Evolutionary conservation across 371 early-diverging fungal species (phyloP).

Genomic region (Funneliformis caledonium): DNA sequence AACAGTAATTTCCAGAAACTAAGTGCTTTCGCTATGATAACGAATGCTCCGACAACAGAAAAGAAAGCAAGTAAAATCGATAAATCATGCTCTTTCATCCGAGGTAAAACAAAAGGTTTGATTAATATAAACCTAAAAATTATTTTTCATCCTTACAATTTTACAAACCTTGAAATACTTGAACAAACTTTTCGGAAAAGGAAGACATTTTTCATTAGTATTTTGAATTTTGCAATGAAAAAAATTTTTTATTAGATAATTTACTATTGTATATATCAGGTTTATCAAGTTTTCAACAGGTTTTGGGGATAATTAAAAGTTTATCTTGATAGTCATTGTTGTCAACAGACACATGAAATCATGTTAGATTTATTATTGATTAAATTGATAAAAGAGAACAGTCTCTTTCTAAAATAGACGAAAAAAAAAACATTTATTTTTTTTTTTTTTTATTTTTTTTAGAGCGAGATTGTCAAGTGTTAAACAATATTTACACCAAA

Average conservation of each 20-base stretch:
- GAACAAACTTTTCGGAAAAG: background rate
- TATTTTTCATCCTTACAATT: too few species aligned
- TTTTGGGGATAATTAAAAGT: background rate
- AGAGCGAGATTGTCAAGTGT: too few species aligned
- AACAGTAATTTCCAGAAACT: conserved; percentile 25
- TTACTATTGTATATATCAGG: too few species aligned
- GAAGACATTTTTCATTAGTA: background rate
- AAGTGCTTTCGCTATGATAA: background rate
- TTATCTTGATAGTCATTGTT: too few species aligned
- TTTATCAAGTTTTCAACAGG: background rate
- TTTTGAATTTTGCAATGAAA: background rate
- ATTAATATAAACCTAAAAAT: background rate
- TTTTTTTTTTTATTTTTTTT: too few species aligned
- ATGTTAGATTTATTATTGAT: background rate
- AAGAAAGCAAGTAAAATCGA: background rate
- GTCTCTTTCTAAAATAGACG: too few species aligned
- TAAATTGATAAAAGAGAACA: too few species aligned
- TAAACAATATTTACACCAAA: background rate
- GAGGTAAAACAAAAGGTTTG: too few species aligned
- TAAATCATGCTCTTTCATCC: too few species aligned
- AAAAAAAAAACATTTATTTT: too few species aligned
- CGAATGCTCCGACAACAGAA: conserved; percentile 22
- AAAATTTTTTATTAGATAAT: too few species aligned
- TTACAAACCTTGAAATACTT: background rate
- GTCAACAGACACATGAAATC: background rate